These are phyloP conservation scores for Alternaria longipes DNA, from an alignment of 2,329 filamentous ascomycete genomes.

Conservation along the genomic window DNA sequence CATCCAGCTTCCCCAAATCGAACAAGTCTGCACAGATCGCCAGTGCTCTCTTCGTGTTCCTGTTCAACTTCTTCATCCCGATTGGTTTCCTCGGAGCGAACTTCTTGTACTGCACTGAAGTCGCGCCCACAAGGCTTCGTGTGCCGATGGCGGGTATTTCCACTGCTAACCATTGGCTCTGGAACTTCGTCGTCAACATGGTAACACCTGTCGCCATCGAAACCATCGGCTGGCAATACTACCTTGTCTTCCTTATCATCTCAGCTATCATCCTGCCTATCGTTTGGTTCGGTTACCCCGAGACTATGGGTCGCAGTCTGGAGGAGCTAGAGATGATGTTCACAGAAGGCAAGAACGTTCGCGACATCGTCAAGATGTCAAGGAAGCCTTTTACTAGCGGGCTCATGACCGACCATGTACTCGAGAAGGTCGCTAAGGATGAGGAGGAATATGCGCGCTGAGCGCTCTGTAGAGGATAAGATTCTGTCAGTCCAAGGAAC, in stretches of 20 bases:
- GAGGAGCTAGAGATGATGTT: conserved; percentile 56
- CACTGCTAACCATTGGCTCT: conserved; percentile 62
- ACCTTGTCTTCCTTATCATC: conserved; percentile 61
- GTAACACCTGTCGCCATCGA: conserved; percentile 55
- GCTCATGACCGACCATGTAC: conserved; percentile 12
- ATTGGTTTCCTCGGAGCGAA: conserved; percentile 68
- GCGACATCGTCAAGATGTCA: conserved; percentile 35
- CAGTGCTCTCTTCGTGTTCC: conserved; percentile 65
- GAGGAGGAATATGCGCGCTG: conserved; percentile 18
- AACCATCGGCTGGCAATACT: conserved; percentile 63
- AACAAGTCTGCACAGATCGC: conserved; percentile 61
- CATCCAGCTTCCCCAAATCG: conserved; percentile 58
- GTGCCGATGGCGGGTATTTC: conserved; percentile 66
- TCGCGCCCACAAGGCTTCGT: conserved; percentile 62
- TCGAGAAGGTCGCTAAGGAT: conserved; percentile 25
- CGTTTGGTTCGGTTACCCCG: conserved; percentile 59
- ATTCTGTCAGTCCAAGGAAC: neutral
- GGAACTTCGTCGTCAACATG: conserved; percentile 48
- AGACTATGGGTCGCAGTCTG: conserved; percentile 61
- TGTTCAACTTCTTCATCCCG: conserved; percentile 69
- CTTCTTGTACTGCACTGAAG: conserved; percentile 68
- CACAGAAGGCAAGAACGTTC: conserved; percentile 50
- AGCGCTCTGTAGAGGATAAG: neutral
- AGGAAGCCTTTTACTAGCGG: conserved; percentile 25
- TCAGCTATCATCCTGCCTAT: conserved; percentile 57